Percentiles rank a stretch among this genome's conserved stretches.
phyloP scores from a whole-genome alignment of 2,329 filamentous ascomycete genomes.

The Epichloe gansuensis region DNA sequence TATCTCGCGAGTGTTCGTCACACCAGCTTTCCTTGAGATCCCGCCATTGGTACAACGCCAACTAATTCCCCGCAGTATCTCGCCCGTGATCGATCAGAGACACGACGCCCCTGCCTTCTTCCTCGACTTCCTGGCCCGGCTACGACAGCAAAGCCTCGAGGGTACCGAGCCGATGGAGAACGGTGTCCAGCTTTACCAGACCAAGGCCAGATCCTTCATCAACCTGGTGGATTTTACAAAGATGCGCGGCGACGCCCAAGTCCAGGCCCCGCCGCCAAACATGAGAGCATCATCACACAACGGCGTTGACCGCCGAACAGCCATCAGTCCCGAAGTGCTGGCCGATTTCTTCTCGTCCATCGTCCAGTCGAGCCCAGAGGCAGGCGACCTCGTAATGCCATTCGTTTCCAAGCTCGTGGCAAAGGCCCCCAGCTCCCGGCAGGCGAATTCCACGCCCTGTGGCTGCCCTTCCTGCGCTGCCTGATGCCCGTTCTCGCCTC shows the following conservation, averaged over 20 bases:
- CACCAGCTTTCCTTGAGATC: too few relatives aligned
- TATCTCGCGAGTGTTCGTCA: slow-evolving; percentile 6
- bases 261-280: not conserved
- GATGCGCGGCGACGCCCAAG: not conserved
- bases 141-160: not conserved
- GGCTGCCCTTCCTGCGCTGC: slow-evolving; percentile 19
- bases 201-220: slow-evolving; percentile 4
- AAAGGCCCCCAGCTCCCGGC: slow-evolving; percentile 8
- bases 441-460: slow-evolving; percentile 13
- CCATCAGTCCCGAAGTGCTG: slow-evolving; percentile 3
- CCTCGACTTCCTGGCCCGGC: slow-evolving; percentile 6
- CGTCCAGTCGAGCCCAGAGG: slow-evolving; percentile 7
- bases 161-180: not conserved
- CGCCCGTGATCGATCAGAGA: slow-evolving; percentile 2
- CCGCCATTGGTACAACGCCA: not conserved
- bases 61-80: slow-evolving; percentile 5
- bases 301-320: not conserved
- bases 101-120: not conserved
- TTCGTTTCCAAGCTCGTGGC: slow-evolving; percentile 11
- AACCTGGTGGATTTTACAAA: slow-evolving; percentile 3
- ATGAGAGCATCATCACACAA: not conserved
- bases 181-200: slow-evolving; percentile 1
- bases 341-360: slow-evolving; percentile 6
- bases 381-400: slow-evolving; percentile 7
- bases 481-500: slow-evolving; percentile 10